Conservation (phyloP, 129 eudicot species). For the Chrysanthemum lavandulifolium region DNA sequence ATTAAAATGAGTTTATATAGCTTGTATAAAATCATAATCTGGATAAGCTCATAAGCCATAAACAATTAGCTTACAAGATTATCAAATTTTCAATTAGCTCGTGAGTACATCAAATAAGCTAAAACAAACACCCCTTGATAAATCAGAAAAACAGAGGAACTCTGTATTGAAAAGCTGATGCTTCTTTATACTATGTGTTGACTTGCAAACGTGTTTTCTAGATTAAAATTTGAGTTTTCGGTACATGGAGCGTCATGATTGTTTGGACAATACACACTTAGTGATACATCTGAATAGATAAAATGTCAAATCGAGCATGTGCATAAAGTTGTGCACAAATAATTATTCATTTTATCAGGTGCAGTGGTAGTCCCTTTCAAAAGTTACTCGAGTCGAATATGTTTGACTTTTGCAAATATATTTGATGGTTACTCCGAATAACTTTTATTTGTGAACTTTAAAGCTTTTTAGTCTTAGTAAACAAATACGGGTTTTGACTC, state of each 20-base stretch:
- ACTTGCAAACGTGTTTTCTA: neutral
- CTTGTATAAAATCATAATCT: too few species aligned
- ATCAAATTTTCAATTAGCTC: too few species aligned
- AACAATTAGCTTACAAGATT: too few species aligned
- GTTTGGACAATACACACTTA: slow-evolving; percentile 15
- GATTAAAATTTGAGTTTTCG: neutral
- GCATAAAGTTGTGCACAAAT: slow-evolving; percentile 22
- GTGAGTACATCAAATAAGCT: too few species aligned
- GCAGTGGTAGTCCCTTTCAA: slow-evolving; percentile 2
- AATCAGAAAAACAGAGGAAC: too few species aligned
- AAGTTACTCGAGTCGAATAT: slow-evolving; percentile 5
- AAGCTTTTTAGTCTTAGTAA: neutral
- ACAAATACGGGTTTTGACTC: slow-evolving; percentile 3
- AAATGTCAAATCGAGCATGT: slow-evolving; percentile 31
- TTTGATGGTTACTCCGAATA: neutral
- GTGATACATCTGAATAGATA: slow-evolving; percentile 18
- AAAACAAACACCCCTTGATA: too few species aligned
- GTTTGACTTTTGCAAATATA: slow-evolving; percentile 17
- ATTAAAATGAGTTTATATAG: too few species aligned
- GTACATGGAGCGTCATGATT: slow-evolving; percentile 27
- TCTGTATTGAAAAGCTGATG: neutral
- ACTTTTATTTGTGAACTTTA: neutral
- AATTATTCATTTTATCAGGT: slow-evolving; percentile 18
- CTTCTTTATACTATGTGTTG: slow-evolving; percentile 5
- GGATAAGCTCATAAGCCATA: too few species aligned